Percentiles rank a stretch among this genome's conserved stretches.
These are phyloP conservation scores for Mortierella alpina DNA, from an alignment of 192 early-diverging fungal species.

Conservation along the genomic window DNA sequence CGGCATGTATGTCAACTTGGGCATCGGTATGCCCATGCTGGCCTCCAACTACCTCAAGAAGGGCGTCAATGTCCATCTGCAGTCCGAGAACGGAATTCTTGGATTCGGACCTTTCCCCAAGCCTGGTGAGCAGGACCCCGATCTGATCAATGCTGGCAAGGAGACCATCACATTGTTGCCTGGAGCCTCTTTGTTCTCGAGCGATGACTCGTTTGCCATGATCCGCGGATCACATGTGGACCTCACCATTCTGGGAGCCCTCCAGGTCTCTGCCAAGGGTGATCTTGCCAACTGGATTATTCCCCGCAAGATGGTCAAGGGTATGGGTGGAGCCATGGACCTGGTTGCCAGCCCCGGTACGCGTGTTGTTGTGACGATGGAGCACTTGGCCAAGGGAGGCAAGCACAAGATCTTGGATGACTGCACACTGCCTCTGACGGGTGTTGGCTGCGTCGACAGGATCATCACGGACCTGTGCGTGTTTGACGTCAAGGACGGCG, in stretches of 20 bases:
- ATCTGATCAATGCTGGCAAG: constrained; percentile 86
- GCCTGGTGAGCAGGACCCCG: constrained; percentile 76
- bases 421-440: constrained; percentile 80
- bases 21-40: constrained; percentile 85
- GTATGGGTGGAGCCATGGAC: constrained; percentile 88
- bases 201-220: constrained; percentile 83
- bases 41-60: constrained; percentile 79
- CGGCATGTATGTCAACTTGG: constrained; percentile 80
- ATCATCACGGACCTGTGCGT: constrained; percentile 79
- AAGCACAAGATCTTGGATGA: constrained; percentile 78
- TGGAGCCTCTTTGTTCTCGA: constrained; percentile 76
- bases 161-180: constrained; percentile 80
- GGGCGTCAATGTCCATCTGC: constrained; percentile 77
- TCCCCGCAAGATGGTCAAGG: constrained; percentile 88
- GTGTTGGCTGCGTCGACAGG: constrained; percentile 70
- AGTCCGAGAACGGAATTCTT: constrained; percentile 85
- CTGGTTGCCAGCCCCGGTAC: constrained; percentile 75
- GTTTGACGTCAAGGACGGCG: constrained; percentile 71
- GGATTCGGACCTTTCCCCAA: constrained; percentile 82
- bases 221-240: constrained; percentile 83
- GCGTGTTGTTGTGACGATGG: constrained; percentile 82
- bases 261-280: constrained; percentile 81
- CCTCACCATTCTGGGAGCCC: constrained; percentile 79
- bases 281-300: constrained; percentile 90
- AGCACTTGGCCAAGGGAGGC: constrained; percentile 66